phyloP scores from a whole-genome alignment of 768 basidiomycete genomes.

The Rubroboletus satanas region DNA sequence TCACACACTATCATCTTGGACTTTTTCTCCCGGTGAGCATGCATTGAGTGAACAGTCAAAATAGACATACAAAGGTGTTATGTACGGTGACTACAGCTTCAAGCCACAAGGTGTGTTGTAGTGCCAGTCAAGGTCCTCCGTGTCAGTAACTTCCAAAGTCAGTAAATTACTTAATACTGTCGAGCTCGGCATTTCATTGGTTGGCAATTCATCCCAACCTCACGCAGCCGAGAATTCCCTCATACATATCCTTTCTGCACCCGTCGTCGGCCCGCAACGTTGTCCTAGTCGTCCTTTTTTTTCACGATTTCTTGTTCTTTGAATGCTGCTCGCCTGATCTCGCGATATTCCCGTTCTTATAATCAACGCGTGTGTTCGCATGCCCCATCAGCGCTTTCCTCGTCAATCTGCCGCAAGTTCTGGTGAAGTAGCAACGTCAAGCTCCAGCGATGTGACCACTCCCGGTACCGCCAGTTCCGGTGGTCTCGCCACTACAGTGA shows the following conservation, averaged over 20 bases:
- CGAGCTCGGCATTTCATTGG: no score
- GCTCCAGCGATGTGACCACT: neutral
- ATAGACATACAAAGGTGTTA: no score
- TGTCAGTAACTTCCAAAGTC: no score
- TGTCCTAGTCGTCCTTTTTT: neutral
- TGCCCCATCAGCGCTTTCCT: neutral
- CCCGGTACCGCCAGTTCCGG: neutral
- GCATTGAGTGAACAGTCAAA: no score
- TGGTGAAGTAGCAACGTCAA: neutral
- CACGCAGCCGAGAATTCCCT: neutral
- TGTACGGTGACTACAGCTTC: no score
- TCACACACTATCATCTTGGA: no score
- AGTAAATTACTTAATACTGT: no score
- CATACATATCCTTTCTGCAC: neutral
- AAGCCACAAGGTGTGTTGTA: no score
- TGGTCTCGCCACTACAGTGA: neutral
- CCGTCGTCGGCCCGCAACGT: neutral
- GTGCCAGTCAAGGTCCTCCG: no score
- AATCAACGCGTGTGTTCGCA: neutral
- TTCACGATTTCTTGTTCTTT: neutral
- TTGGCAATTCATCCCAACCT: no score
- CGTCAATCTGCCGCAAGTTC: neutral
- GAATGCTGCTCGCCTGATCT: neutral
- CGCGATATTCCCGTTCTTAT: neutral
- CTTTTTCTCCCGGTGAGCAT: no score